phyloP scores from a whole-genome alignment of 257 asterid genomes.

The Marsdenia floribunda region DNA sequence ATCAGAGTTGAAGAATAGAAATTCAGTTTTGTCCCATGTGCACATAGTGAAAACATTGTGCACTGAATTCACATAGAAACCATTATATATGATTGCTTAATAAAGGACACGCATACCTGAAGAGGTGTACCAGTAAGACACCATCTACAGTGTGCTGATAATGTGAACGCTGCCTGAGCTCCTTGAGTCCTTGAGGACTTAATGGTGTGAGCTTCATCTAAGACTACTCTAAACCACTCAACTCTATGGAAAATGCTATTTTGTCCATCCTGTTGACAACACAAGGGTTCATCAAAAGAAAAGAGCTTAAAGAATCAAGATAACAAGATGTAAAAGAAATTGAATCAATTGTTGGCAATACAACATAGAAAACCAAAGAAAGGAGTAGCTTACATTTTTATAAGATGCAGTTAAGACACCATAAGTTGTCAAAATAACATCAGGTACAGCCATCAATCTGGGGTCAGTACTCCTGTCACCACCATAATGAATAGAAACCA shows the following conservation, averaged over 20 bases:
- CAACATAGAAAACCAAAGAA: background rate
- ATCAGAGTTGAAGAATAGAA: too few relatives aligned
- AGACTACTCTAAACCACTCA: constrained; percentile 80
- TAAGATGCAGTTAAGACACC: constrained; percentile 63
- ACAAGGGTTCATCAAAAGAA: background rate
- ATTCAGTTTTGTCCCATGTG: background rate
- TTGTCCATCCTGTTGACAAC: constrained; percentile 31
- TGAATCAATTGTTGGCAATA: too few relatives aligned
- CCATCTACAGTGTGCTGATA: constrained; percentile 75
- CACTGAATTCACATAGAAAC: background rate
- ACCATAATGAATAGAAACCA: constrained; percentile 67
- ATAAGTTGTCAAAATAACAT: constrained; percentile 80
- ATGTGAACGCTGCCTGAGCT: constrained; percentile 72
- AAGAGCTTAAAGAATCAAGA: background rate
- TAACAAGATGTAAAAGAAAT: too few relatives aligned
- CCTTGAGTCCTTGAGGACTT: constrained; percentile 60
- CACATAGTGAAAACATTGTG: background rate
- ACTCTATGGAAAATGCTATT: constrained; percentile 70
- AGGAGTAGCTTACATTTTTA: constrained; percentile 43
- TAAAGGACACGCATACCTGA: constrained; percentile 43
- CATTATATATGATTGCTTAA: background rate
- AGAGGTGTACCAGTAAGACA: constrained; percentile 93
- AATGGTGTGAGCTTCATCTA: constrained; percentile 87
- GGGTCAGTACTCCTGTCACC: constrained; percentile 57
- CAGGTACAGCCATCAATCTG: constrained; percentile 54